Percentiles rank a stretch among this genome's conserved stretches.
phyloP scores from a whole-genome alignment of 192 early-diverging fungal species.

The Entrophospora sp. region DNA sequence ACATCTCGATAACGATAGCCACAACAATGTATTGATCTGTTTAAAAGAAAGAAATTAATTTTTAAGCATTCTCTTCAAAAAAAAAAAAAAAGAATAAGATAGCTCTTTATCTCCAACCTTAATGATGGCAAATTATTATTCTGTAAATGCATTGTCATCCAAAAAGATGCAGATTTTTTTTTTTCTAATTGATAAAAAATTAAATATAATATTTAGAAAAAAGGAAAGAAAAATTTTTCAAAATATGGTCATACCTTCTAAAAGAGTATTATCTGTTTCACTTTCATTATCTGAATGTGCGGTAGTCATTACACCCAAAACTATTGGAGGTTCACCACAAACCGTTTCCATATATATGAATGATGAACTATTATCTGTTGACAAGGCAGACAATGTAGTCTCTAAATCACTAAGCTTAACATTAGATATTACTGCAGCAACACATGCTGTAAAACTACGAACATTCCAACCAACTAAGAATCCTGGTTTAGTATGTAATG shows the following conservation, averaged over 20 bases:
- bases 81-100: background rate
- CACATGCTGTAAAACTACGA: constrained; percentile 37
- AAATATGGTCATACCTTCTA: constrained; percentile 13
- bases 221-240: background rate
- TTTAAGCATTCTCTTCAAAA: background rate
- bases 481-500: constrained; percentile 31
- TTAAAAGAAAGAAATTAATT: background rate
- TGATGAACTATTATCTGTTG: constrained; percentile 15
- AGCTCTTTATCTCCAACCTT: too few relatives aligned
- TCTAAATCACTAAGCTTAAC: constrained; percentile 34
- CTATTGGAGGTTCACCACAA: constrained; percentile 21
- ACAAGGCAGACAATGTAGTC: constrained; percentile 9
- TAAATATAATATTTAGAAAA: background rate
- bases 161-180: constrained; percentile 30
- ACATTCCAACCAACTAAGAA: constrained; percentile 49
- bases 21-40: constrained; percentile 30
- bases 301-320: constrained; percentile 18
- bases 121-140: constrained; percentile 32
- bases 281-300: background rate
- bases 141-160: constrained; percentile 35
- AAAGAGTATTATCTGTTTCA: background rate
- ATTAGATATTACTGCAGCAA: constrained; percentile 40
- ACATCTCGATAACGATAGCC: constrained; percentile 31
- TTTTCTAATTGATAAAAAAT: constrained; percentile 15
- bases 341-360: constrained; percentile 20